phyloP scores from a whole-genome alignment of 179 eudicot genomes.

The Gypsophila paniculata region DNA sequence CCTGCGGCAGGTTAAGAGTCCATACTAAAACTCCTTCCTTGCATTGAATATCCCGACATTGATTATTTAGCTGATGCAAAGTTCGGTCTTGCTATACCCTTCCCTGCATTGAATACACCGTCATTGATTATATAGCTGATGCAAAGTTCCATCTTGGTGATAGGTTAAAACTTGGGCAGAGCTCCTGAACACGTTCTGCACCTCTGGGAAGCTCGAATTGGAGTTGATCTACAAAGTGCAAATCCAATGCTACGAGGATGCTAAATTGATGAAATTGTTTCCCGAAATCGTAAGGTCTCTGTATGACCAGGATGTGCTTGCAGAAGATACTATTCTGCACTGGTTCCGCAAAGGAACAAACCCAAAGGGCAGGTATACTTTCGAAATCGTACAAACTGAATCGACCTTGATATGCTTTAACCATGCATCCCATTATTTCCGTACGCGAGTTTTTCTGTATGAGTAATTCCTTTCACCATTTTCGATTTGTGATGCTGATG shows the following conservation, averaged over 20 bases:
- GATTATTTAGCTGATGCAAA: slow-evolving; percentile 11
- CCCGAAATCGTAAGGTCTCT: slow-evolving; percentile 89
- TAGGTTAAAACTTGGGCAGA: slow-evolving; percentile 92
- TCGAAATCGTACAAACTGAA: neutral
- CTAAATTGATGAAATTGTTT: slow-evolving; percentile 91
- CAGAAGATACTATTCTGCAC: slow-evolving; percentile 90
- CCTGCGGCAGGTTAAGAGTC: slow-evolving; percentile 67
- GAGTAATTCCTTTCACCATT: too few species aligned
- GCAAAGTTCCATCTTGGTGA: slow-evolving; percentile 10
- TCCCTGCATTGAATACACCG: neutral
- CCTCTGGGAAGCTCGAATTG: slow-evolving; percentile 82
- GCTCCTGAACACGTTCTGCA: slow-evolving; percentile 81
- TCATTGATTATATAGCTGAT: slow-evolving; percentile 9
- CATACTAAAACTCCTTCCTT: too few species aligned
- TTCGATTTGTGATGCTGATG: too few species aligned
- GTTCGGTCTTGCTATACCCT: neutral
- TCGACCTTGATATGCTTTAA: neutral
- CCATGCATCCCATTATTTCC: too few species aligned
- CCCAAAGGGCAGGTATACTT: slow-evolving; percentile 73
- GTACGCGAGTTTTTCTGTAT: too few species aligned
- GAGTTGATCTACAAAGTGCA: slow-evolving; percentile 93
- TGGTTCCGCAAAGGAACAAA: slow-evolving; percentile 93
- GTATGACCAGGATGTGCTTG: slow-evolving; percentile 94
- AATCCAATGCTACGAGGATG: slow-evolving; percentile 92
- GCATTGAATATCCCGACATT: neutral